Evolutionary conservation across 208 protist genomes (phyloP), one percentile per base, ranked within the genome.

Genomic region (Acanthamoeba lenticulata): DNA sequence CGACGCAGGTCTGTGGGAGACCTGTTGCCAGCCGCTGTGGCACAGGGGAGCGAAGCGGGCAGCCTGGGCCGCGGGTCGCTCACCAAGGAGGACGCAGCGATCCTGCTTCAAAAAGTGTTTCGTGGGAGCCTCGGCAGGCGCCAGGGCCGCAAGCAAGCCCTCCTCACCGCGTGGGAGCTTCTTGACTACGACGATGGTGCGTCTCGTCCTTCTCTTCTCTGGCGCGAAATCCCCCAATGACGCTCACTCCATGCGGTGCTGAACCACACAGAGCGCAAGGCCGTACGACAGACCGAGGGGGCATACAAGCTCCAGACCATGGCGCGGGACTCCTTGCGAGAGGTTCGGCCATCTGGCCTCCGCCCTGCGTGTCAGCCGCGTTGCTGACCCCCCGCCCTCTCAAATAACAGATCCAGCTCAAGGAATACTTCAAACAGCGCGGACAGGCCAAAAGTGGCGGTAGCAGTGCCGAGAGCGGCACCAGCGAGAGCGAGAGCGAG

Each of bases 171-270:
- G 0, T 86, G 77, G 77, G 77, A 86, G 45, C 45, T 86, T 38
- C 45, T 86, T 19, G 77, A 86, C 44, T 86, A 86, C 45, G 77
- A 86, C 29, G 77, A 86, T 29, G 77, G 77, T 86, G 29, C 27
- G 45, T 15, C 13, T 83, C 65, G 34, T 7, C n/a, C 27, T 38
- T 3, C 27, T 72, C 57, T 29, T 7, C 57, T 7, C 24, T 21
- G 27, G 5, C 13, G 7, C n/a, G 5, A n/a, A 67, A 32, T 67
- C 19, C 11, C 1, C 24, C 11, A 32, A 38, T 83, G 24, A 21
- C 21, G 11, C 52, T 60, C 74, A 52, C 4, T 19, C 40, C 44
- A 11, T 52, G 69, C 24, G 34, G 32, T 17, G 29, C n/a, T 57
- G 19, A 38, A 17, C 4, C 77, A 24, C 40, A 86, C 6, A 79